Base-by-base conservation (phyloP, 2,329 filamentous ascomycete genomes). In the Beauveria bassiana region DNA sequence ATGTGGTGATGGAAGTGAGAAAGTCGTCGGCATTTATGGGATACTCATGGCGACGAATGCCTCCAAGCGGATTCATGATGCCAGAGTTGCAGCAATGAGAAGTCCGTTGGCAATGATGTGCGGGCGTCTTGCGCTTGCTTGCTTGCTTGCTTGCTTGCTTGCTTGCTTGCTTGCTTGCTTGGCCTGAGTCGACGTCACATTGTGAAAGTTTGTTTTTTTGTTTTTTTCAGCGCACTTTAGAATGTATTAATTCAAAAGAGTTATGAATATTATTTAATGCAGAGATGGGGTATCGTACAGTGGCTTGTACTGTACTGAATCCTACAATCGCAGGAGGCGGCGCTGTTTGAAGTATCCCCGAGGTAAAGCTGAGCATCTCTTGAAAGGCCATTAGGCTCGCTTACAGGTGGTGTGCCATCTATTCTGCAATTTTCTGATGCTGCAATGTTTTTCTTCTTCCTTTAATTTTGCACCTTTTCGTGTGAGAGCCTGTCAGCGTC, bases 1-100 rank as follows among this genome's bases (percentile, higher is more conserved):
- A 79, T 46, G 78, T 81, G 18, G 91, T 89, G n/a, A 77, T 98
- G 73, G 86, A 90, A 66, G 81, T 95, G 65, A 84, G 95, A 63
- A 96, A 93, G 74, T 83, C 82, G 71, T 89, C 84, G 28, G 92
- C 91, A 0, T 98, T 98, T 73, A 75, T 96, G 64, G 93, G 93
- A 1, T 99, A 99, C 71, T 91, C 89, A 2, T 98, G 95, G 79
- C 83, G 86, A 14, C 78, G 86, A 63, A 73, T 74, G 70, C 69
- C 72, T 43, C 72, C 73, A 1, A 68, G 68, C 10, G 70, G 71
- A 3, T 75, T 72, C 55, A 62, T 65, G n/a, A 62, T 66, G 52
- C 64, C 61, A 6, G 20, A 54, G 26, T 8, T 49, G 49, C 54
- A 45, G n/a, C 42, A 56, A 22, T 56, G 43, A 57, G 16, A n/a